Percentiles rank a stretch among this genome's conserved stretches.
Evolutionary conservation across 139 green algal species (phyloP).

Genomic region (Picochlorum sp.): DNA sequence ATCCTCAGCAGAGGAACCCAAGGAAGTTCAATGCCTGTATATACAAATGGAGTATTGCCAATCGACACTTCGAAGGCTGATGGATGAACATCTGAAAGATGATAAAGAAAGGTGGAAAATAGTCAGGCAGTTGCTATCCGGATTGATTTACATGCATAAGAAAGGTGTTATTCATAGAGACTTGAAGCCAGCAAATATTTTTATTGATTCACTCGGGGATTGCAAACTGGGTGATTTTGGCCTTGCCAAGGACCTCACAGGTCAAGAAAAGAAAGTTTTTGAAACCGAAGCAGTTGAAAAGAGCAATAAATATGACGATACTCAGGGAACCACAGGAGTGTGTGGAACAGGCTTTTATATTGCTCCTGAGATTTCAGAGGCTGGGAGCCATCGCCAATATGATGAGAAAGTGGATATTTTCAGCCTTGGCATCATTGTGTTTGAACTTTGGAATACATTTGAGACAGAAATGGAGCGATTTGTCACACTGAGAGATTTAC

Average conservation of each 20-base stretch:
- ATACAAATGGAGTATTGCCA: conserved; percentile 94
- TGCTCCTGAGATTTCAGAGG: conserved; percentile 70
- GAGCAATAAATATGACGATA: not conserved
- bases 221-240: conserved; percentile 86
- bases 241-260: conserved; percentile 20
- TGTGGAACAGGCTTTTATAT: conserved; percentile 77
- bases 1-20: not conserved
- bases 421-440: conserved; percentile 74
- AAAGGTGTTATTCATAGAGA: conserved; percentile 77
- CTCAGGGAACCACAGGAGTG: conserved; percentile 51
- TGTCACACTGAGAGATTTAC: conserved; percentile 59
- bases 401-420: conserved; percentile 54
- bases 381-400: conserved; percentile 41
- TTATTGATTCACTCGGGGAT: conserved; percentile 62
- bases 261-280: not conserved
- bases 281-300: not conserved
- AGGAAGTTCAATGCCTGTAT: conserved; percentile 44
- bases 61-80: conserved; percentile 56
- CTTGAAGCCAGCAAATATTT: conserved; percentile 75
- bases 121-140: conserved; percentile 68
- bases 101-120: conserved; percentile 60
- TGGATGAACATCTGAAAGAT: conserved; percentile 42
- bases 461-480: conserved; percentile 79
- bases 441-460: conserved; percentile 90
- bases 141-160: conserved; percentile 64